phyloP scores from a whole-genome alignment of 2,329 filamentous ascomycete genomes.

The Talaromyces marneffei region DNA sequence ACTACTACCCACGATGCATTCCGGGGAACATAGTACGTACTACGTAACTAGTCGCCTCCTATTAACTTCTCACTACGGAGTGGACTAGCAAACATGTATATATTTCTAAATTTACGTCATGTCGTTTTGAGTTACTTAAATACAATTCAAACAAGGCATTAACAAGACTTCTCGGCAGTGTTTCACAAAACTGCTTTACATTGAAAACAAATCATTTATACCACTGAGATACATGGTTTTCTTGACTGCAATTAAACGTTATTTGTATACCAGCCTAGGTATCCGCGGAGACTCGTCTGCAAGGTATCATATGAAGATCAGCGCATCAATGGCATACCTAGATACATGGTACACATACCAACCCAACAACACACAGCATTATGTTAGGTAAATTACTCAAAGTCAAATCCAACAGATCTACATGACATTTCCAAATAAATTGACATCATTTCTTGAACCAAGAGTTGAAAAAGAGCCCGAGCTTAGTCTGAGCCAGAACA shows the following conservation, averaged over 20 bases:
- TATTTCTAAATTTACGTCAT: too few relatives aligned
- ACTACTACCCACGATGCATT: constrained; percentile 4
- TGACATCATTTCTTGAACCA: not conserved
- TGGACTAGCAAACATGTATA: too few relatives aligned
- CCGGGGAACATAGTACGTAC: not conserved
- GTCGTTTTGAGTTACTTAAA: too few relatives aligned
- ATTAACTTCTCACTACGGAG: too few relatives aligned
- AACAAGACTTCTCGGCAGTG: not conserved
- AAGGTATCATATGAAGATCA: constrained; percentile 1
- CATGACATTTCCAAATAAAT: not conserved
- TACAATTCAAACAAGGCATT: not conserved
- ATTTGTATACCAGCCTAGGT: too few relatives aligned
- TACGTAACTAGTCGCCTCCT: too few relatives aligned
- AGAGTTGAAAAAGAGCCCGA: not conserved
- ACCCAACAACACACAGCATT: not conserved
- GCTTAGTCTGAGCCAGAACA: not conserved
- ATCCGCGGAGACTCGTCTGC: not conserved
- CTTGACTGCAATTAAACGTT: not conserved
- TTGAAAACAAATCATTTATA: too few relatives aligned
- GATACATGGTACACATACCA: constrained; percentile 2
- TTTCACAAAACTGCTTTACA: not conserved
- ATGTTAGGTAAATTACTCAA: not conserved
- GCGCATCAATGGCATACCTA: not conserved
- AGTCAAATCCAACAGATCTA: not conserved
- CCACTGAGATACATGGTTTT: too few relatives aligned